Evolutionary conservation across 1,284 basidiomycete species (phyloP).

Genomic region (Trametes versicolor): DNA sequence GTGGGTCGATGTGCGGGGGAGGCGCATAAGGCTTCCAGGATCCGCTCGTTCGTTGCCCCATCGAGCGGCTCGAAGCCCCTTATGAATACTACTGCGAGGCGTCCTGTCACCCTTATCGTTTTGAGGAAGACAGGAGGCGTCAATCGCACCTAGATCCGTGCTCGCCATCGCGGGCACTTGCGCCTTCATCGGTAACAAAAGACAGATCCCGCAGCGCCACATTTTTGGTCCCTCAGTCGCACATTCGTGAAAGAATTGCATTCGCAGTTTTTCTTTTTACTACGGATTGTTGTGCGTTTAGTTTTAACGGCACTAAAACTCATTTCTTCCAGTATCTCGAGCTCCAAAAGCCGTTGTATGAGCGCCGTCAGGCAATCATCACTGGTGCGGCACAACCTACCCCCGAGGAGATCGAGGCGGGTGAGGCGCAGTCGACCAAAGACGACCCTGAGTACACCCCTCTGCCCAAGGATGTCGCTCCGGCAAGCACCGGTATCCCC

Average conservation of each 20-base stretch:
- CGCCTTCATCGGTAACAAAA: too few relatives aligned
- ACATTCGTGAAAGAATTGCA: too few relatives aligned
- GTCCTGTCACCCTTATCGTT: neutral
- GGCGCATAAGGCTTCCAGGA: neutral
- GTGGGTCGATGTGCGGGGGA: constrained; percentile 1
- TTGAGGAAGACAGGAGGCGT: neutral
- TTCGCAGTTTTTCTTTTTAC: too few relatives aligned
- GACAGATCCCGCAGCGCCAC: too few relatives aligned
- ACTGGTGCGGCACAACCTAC: constrained; percentile 82
- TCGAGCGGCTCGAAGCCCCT: neutral
- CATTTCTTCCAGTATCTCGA: constrained; percentile 74
- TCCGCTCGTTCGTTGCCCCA: neutral
- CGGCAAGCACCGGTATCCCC: constrained; percentile 75
- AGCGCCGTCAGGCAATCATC: constrained; percentile 88
- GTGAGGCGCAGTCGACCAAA: constrained; percentile 74
- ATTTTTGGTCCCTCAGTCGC: too few relatives aligned
- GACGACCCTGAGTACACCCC: constrained; percentile 73
- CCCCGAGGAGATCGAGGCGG: constrained; percentile 84
- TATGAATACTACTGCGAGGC: too few relatives aligned
- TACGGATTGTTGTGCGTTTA: neutral
- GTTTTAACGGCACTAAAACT: constrained; percentile 4
- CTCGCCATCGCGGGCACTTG: neutral
- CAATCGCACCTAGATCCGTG: neutral
- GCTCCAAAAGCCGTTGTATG: constrained; percentile 88
- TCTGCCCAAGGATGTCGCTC: constrained; percentile 57